Percentiles rank a stretch among this genome's conserved stretches.
Conservation (phyloP, 2,329 filamentous ascomycete genomes). For the Lachnellula subtilissima region DNA sequence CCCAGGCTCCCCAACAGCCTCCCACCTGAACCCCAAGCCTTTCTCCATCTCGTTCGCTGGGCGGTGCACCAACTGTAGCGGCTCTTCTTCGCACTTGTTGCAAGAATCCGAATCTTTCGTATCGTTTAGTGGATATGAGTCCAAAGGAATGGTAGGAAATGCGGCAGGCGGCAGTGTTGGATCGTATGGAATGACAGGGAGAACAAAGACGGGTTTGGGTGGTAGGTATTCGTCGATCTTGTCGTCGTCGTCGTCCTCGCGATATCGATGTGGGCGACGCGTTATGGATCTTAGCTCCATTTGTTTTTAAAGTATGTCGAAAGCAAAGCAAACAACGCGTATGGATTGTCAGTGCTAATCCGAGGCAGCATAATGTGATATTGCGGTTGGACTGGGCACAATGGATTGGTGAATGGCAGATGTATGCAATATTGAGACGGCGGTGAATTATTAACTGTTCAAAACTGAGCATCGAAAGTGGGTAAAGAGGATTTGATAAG, state of each 20-base stretch:
- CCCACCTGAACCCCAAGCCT: background rate
- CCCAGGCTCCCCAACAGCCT: background rate
- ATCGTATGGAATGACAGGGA: slow-evolving; percentile 26
- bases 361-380: background rate
- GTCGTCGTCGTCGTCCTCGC: slow-evolving; percentile 19
- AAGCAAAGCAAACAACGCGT: background rate
- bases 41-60: background rate
- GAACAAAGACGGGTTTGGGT: slow-evolving; percentile 14
- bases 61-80: background rate
- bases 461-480: background rate
- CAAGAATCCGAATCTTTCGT: background rate
- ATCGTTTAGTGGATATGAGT: background rate
- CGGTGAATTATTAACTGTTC: background rate
- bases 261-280: slow-evolving; percentile 23
- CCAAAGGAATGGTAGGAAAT: slow-evolving; percentile 23
- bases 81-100: background rate
- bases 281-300: slow-evolving; percentile 6
- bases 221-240: slow-evolving; percentile 5
- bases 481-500: no score
- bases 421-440: background rate
- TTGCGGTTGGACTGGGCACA: background rate
- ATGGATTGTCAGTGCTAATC: background rate
- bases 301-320: background rate
- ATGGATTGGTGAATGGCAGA: background rate
- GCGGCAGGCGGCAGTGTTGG: slow-evolving; percentile 16